Conservation (phyloP, 208 protist genomes). For the Trypanosoma mega region DNA sequence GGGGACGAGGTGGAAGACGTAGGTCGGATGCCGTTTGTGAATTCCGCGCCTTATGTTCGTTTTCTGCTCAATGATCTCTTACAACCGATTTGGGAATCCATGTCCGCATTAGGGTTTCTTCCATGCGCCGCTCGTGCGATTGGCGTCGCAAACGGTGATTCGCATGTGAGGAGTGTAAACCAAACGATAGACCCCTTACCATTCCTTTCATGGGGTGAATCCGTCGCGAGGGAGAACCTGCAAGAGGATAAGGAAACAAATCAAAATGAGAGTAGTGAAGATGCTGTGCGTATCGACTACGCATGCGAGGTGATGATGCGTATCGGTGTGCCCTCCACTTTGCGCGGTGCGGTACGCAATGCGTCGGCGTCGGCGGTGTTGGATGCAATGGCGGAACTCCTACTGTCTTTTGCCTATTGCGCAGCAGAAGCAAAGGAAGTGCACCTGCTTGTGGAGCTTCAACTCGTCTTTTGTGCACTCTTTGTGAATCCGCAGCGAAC, state of each 20-base stretch:
- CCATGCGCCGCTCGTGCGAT: constrained; percentile 7
- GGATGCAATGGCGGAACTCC: constrained; percentile 34
- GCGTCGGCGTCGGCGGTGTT: no score
- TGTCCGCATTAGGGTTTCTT: constrained; percentile 26
- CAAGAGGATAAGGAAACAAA: not conserved
- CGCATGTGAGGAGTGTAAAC: not conserved
- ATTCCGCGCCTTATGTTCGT: constrained; percentile 24
- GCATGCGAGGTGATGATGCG: no score
- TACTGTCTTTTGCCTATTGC: constrained; percentile 48
- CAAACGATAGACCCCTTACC: no score
- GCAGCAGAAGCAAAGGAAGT: constrained; percentile 53
- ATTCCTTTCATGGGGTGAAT: no score
- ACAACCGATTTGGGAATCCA: constrained; percentile 44
- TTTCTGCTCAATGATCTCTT: constrained; percentile 39
- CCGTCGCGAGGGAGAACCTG: no score
- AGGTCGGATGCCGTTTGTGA: not conserved
- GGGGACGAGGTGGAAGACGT: not conserved
- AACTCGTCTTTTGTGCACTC: constrained; percentile 39
- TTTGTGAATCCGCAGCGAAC: constrained; percentile 23
- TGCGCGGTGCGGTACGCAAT: no score
- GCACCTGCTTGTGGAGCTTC: constrained; percentile 40
- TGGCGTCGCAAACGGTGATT: not conserved
- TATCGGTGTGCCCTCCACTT: no score
- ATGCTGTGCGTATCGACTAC: no score
- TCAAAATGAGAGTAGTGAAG: constrained; percentile 2